A percentile compares a stretch with the other conserved stretches of the same genome.
Conservation (phyloP, 306 rosid genomes). For the Quillaja saponaria region DNA sequence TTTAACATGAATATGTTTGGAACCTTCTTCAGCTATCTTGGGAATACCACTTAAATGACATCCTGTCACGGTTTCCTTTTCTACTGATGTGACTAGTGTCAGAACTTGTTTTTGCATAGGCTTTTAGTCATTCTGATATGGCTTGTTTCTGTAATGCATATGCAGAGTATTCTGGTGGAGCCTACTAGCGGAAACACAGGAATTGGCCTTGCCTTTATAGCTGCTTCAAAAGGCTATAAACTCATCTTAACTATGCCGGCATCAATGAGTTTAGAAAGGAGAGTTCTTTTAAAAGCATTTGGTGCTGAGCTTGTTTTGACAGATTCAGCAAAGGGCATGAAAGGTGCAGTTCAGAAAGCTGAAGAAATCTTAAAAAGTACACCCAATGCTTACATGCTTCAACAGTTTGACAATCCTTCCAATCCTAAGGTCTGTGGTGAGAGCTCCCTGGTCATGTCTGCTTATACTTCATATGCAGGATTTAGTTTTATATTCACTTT, state of each 20-base stretch:
- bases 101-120: constrained; percentile 1
- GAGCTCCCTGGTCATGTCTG: constrained; percentile 12
- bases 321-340: constrained; percentile 90
- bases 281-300: constrained; percentile 93
- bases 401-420: constrained; percentile 97
- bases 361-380: constrained; percentile 85
- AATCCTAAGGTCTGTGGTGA: constrained; percentile 82
- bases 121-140: constrained; percentile 25
- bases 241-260: constrained; percentile 97
- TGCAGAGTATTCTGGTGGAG: constrained; percentile 89
- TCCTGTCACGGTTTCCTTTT: constrained; percentile 16
- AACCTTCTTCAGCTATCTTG: background rate
- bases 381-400: constrained; percentile 88
- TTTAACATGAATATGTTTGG: no score
- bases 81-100: constrained; percentile 27
- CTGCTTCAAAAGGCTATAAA: constrained; percentile 95
- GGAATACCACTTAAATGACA: background rate
- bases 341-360: constrained; percentile 97
- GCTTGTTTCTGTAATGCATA: constrained; percentile 27
- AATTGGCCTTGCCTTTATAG: constrained; percentile 96
- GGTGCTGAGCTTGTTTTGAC: constrained; percentile 97
- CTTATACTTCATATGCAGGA: background rate
- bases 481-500: background rate
- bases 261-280: constrained; percentile 97
- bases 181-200: constrained; percentile 99